Base-by-base conservation (phyloP, 202 grass and related monocot genomes). In the Zizania palustris region DNA sequence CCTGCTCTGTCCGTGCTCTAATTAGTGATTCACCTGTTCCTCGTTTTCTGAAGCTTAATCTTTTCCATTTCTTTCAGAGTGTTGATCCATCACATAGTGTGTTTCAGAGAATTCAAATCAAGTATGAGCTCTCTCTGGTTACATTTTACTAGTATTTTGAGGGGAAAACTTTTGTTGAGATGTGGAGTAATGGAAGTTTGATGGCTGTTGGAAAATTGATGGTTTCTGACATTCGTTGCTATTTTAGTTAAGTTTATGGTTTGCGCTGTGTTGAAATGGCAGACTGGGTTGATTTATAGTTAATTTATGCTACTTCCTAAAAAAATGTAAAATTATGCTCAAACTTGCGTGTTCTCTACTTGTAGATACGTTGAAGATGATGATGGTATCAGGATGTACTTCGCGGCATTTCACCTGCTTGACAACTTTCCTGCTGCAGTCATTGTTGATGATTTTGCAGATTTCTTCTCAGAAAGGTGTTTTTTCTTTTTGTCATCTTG, bases 381-480 rank as follows among this genome's bases (percentile, higher is more conserved):
- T 48, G 89, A 94, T 20, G 89, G 79, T 49, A 95, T 98, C 66
- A 87, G 74, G 72, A 92, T 85, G 45, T 95, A 90, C 55, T 92
- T 94, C 45, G 84, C 95, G 58, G 89, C 91, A 81, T 95, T 95
- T 90, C 95, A 95, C 51, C 74, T 98, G 61, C 87, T 90, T 67
- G 85, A 85, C 12, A 65, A 57, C 69, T 90, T 94, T 44, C 91
- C 91, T 16, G 81, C 84, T 74, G 86, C 87, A 62, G 85, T 98
- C 50, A 85, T 98, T 58, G 85, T 98, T 70, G 95, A 98, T 58
- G 95, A 89, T 88, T 98, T 98, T 83, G 90, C 82, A 65, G 85
- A 91, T 45, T 83, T 90, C 85, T 98, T 98, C 75, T 83, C 53
- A 0, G 80, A 92, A 40, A 82, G 82, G 95, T 94, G 57, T n/a